These are phyloP conservation scores for Pseudisothecium myosuroides DNA, from an alignment of 225 moss, liverwort and hornwort genomes.

Conservation along the genomic window DNA sequence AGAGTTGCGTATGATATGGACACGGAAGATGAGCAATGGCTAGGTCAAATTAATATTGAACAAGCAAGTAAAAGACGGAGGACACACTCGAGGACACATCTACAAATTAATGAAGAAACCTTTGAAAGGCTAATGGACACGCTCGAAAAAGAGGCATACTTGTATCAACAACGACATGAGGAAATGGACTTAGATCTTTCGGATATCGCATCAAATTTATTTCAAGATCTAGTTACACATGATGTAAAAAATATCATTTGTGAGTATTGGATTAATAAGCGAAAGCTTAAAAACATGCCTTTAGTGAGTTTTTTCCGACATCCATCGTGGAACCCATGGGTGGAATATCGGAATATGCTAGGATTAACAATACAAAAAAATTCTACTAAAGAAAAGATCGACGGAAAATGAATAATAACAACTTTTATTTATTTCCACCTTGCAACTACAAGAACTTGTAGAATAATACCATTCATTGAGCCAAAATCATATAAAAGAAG, in stretches of 20 bases:
- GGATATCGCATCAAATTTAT: slow-evolving; percentile 6
- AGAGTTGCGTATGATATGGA: slow-evolving; percentile 55
- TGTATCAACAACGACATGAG: not conserved
- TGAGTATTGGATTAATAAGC: slow-evolving; percentile 41
- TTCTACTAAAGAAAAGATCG: not conserved
- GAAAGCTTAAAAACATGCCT: slow-evolving; percentile 25
- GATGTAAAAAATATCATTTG: slow-evolving; percentile 21
- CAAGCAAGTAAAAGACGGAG: not conserved
- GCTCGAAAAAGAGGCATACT: slow-evolving; percentile 38
- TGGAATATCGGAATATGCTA: slow-evolving; percentile 13
- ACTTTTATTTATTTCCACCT: not conserved
- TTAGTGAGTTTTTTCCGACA: slow-evolving; percentile 32
- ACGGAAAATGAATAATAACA: not conserved
- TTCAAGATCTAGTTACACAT: not conserved
- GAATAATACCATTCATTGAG: not conserved
- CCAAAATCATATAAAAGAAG: not conserved
- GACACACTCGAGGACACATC: not conserved
- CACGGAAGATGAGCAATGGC: slow-evolving; percentile 54
- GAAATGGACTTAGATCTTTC: not conserved
- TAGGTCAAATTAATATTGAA: slow-evolving; percentile 23
- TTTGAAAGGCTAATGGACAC: slow-evolving; percentile 47
- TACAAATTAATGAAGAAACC: slow-evolving; percentile 34
- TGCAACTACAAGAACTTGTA: not conserved
- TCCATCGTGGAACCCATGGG: not conserved
- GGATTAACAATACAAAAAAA: not conserved